Conservation (phyloP, 306 rosid genomes). For the Morella rubra region DNA sequence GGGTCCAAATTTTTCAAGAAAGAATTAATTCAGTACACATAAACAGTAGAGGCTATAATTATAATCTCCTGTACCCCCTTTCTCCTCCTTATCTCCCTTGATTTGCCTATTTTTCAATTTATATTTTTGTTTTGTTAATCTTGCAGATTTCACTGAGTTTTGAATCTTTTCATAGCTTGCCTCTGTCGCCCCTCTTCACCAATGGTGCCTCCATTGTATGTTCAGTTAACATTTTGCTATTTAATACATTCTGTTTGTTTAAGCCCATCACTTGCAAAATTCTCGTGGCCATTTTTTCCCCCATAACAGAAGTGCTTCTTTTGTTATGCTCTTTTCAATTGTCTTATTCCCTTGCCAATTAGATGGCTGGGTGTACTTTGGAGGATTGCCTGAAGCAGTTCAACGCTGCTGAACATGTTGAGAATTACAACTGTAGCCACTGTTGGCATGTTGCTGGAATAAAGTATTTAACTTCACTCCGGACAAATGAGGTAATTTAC, state of each 20-base stretch:
- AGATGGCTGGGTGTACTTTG: constrained; percentile 63
- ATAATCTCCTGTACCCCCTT: background rate
- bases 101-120: constrained; percentile 5
- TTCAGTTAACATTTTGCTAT: constrained; percentile 30
- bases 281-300: constrained; percentile 4
- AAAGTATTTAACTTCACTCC: constrained; percentile 60
- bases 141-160: constrained; percentile 84
- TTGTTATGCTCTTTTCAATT: constrained; percentile 4
- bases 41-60: background rate
- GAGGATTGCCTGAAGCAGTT: constrained; percentile 82
- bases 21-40: background rate
- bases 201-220: constrained; percentile 54
- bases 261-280: constrained; percentile 21
- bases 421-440: constrained; percentile 71
- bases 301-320: constrained; percentile 7
- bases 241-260: constrained; percentile 28
- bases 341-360: constrained; percentile 25
- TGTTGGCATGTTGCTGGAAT: constrained; percentile 89
- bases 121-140: constrained; percentile 23
- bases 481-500: constrained; percentile 59
- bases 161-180: constrained; percentile 86
- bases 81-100: background rate
- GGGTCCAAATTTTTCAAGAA: background rate
- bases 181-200: constrained; percentile 58
- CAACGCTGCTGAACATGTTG: constrained; percentile 72